Evolutionary conservation across 2,329 filamentous ascomycete species (phyloP).

Genomic region (Claviceps citrina): DNA sequence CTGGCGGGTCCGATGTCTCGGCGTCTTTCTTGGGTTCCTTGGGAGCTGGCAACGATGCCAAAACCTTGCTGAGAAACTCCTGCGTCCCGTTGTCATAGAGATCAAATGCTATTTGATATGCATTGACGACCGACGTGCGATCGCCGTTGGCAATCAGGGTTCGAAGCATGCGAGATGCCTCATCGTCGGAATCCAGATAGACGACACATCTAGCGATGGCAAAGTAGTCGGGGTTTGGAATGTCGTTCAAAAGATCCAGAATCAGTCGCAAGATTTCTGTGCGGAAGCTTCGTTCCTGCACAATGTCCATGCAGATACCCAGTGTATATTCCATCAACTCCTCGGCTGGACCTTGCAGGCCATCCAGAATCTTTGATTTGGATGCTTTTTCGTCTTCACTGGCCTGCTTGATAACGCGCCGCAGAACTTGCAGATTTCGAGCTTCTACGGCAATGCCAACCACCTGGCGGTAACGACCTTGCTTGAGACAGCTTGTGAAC

Average conservation of each 20-base stretch:
- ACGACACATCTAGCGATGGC: constrained; percentile 96
- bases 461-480: constrained; percentile 84
- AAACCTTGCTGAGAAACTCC: constrained; percentile 83
- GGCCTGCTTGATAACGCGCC: constrained; percentile 75
- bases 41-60: constrained; percentile 55
- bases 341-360: constrained; percentile 50
- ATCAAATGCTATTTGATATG: constrained; percentile 96
- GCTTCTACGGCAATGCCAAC: constrained; percentile 94
- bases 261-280: constrained; percentile 77
- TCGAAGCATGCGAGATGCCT: constrained; percentile 74
- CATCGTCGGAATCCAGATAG: constrained; percentile 79
- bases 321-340: constrained; percentile 95
- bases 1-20: constrained; percentile 27
- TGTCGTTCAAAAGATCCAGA: constrained; percentile 86
- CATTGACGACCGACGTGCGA: constrained; percentile 62
- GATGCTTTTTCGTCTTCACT: constrained; percentile 66
- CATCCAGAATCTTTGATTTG: constrained; percentile 37
- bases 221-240: constrained; percentile 88
- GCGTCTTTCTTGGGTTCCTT: constrained; percentile 28
- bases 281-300: constrained; percentile 80
- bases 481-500: constrained; percentile 76
- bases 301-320: constrained; percentile 92
- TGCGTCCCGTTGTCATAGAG: constrained; percentile 97
- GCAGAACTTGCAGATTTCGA: constrained; percentile 75
- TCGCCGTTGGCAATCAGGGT: constrained; percentile 71